Conservation (phyloP, 768 basidiomycete species). For the Naganishia randhawae region DNA sequence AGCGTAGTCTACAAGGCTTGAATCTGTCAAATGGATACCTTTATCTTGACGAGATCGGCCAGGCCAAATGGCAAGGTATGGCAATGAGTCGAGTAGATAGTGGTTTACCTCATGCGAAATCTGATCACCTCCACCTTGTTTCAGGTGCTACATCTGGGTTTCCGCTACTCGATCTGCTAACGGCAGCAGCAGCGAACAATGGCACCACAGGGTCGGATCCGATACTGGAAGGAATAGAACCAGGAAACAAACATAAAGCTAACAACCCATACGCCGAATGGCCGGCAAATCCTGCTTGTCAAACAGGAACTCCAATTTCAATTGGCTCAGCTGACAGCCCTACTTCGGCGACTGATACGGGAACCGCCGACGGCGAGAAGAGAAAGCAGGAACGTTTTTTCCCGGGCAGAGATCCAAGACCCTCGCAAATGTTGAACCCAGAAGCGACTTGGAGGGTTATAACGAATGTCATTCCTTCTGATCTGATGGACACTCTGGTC, state of each 20-base stretch:
- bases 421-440: slow-evolving; percentile 72
- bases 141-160: slow-evolving; percentile 83
- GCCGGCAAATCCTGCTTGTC: slow-evolving; percentile 17
- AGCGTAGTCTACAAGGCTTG: slow-evolving; percentile 49
- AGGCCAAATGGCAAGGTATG: slow-evolving; percentile 51
- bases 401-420: slow-evolving; percentile 70
- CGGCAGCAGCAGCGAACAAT: slow-evolving; percentile 31
- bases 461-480: slow-evolving; percentile 78
- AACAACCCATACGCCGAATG: slow-evolving; percentile 21
- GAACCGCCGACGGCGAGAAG: slow-evolving; percentile 13
- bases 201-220: not conserved
- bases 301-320: slow-evolving; percentile 1
- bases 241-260: not conserved
- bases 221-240: slow-evolving; percentile 12
- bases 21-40: slow-evolving; percentile 46
- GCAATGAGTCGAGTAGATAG: not conserved
- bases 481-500: slow-evolving; percentile 83
- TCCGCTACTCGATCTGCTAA: slow-evolving; percentile 74
- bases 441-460: slow-evolving; percentile 82
- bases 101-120: not conserved
- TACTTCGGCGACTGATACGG: not conserved
- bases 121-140: not conserved
- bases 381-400: slow-evolving; percentile 56
- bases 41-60: slow-evolving; percentile 52
- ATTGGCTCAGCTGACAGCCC: slow-evolving; percentile 5